Percentiles rank a stretch among this genome's conserved stretches.
Evolutionary conservation across 192 early-diverging fungal genomes (phyloP).

Genomic region (Borealophlyctis nickersoniae): DNA sequence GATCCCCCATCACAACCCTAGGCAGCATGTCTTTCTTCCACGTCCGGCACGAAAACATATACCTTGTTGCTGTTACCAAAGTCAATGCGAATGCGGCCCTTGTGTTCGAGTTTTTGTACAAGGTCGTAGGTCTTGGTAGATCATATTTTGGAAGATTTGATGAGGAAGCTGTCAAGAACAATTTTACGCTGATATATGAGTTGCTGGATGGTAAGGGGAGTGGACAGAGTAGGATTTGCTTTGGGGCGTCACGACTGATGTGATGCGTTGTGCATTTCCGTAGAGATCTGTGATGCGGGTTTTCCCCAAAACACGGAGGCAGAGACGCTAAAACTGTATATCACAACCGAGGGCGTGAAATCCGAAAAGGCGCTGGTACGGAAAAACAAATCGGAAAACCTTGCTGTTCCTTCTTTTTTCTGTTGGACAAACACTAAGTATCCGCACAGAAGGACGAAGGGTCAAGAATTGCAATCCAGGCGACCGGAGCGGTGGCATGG

Average conservation of each 20-base stretch:
- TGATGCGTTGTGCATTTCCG: not conserved
- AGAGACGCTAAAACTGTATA: constrained; percentile 67
- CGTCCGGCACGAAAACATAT: constrained; percentile 94
- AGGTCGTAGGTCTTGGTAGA: constrained; percentile 71
- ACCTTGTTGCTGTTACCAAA: constrained; percentile 87
- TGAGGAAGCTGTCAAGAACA: constrained; percentile 61
- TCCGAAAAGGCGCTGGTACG: constrained; percentile 62
- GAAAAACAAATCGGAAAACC: not conserved
- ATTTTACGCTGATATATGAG: constrained; percentile 56
- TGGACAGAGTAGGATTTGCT: too few relatives aligned
- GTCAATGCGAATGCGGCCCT: constrained; percentile 94
- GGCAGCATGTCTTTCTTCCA: constrained; percentile 94
- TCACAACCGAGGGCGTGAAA: constrained; percentile 92
- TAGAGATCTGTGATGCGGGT: constrained; percentile 67
- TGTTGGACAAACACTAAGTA: not conserved
- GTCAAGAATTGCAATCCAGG: constrained; percentile 89
- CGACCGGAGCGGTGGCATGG: constrained; percentile 93
- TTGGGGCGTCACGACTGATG: not conserved
- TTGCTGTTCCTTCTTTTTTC: not conserved
- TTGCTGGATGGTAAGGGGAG: constrained; percentile 46
- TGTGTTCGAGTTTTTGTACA: constrained; percentile 92
- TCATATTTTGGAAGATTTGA: constrained; percentile 86
- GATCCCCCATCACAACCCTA: constrained; percentile 82
- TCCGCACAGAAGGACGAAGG: constrained; percentile 24
- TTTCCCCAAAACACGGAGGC: constrained; percentile 83